A percentile compares a stretch with the other conserved stretches of the same genome.
Conservation (phyloP, 2,329 filamentous ascomycete genomes). For the Talaromyces funiculosus region DNA sequence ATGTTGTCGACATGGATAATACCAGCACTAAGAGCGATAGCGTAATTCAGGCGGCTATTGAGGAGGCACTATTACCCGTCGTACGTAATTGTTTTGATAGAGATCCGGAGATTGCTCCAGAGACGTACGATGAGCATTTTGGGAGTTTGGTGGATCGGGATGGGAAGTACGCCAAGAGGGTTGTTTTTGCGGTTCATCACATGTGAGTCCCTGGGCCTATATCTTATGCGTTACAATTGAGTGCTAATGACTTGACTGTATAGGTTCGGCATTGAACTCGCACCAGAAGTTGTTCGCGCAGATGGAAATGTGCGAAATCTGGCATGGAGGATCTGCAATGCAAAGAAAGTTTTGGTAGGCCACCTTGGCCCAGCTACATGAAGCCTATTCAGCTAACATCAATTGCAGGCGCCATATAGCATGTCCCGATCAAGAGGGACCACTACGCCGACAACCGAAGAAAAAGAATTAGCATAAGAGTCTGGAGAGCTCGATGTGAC, state of each 20-base stretch:
- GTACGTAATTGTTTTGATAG: constrained; percentile 90
- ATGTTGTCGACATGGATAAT: constrained; percentile 55
- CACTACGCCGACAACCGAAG: constrained; percentile 49
- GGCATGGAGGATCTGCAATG: constrained; percentile 91
- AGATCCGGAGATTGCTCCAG: constrained; percentile 83
- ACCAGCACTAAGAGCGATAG: constrained; percentile 44
- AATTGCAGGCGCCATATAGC: constrained; percentile 60
- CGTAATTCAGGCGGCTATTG: constrained; percentile 57
- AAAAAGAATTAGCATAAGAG: not conserved
- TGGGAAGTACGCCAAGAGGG: constrained; percentile 78
- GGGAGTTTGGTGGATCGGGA: constrained; percentile 80
- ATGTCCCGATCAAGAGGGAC: constrained; percentile 62
- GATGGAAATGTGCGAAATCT: constrained; percentile 87
- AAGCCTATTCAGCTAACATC: not conserved
- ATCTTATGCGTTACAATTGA: not conserved
- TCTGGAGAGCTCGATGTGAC: not conserved
- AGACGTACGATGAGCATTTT: constrained; percentile 71
- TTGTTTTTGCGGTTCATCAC: constrained; percentile 89
- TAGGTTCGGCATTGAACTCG: constrained; percentile 87
- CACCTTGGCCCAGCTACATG: not conserved
- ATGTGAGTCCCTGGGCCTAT: constrained; percentile 55
- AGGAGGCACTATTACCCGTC: constrained; percentile 71
- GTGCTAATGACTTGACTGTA: constrained; percentile 15
- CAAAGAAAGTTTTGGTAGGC: constrained; percentile 85
- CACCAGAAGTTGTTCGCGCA: constrained; percentile 82